Percentiles rank a stretch among this genome's conserved stretches.
Evolutionary conservation across 768 basidiomycete species (phyloP).

Genomic region (Suillus bovinus): DNA sequence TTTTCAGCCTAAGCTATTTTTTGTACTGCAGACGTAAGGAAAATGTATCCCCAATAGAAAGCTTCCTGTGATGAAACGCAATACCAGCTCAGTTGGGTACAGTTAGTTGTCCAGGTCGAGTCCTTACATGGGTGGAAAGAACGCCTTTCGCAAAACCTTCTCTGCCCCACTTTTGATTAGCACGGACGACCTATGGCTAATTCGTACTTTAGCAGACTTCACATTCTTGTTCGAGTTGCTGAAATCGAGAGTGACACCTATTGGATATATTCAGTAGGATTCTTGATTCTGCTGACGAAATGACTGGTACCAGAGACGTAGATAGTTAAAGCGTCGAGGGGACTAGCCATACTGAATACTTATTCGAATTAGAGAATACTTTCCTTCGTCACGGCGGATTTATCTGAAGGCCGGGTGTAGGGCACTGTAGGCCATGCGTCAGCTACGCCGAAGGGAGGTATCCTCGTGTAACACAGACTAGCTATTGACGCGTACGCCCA

Average conservation of each 20-base stretch:
- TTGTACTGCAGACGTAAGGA: background rate
- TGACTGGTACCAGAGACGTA: background rate
- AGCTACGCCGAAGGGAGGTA: background rate
- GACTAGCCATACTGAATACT: background rate
- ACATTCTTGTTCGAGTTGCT: background rate
- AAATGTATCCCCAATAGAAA: background rate
- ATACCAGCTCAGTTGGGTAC: background rate
- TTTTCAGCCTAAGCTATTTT: background rate
- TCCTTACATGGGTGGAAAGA: background rate
- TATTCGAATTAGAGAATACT: background rate
- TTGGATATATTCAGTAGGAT: background rate
- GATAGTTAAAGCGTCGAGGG: background rate
- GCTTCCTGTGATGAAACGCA: background rate
- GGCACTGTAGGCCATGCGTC: background rate
- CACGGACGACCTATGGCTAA: background rate
- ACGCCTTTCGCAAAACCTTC: background rate
- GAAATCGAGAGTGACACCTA: background rate
- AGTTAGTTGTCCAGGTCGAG: fast-evolving
- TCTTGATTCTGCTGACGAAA: background rate
- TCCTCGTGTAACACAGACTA: background rate
- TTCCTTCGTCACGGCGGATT: background rate
- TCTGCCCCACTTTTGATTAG: background rate
- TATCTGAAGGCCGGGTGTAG: background rate
- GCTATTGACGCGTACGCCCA: background rate
- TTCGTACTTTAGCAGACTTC: background rate